Base-by-base conservation (phyloP, 345 rosid species). In the Erysimum cheiranthoides region DNA sequence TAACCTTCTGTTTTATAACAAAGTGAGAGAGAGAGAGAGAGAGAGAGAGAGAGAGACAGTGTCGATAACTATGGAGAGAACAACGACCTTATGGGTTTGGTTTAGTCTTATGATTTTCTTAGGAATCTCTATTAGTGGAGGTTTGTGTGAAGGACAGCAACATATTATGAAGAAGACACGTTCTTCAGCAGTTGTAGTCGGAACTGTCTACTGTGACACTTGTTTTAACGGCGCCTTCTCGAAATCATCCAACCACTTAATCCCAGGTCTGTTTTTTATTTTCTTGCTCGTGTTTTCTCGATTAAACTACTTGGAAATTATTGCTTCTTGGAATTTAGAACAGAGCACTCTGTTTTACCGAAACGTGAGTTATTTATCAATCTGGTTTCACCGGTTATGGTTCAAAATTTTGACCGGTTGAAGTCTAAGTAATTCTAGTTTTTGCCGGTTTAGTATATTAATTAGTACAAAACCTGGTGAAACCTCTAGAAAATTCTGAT, bases 181-280 rank as follows among this genome's bases (percentile, higher is more conserved):
- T 72, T 85, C 85, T 62, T 80, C 91, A 58, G 87, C 97, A 0
- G 73, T 84, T 46, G 90, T 89, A 32, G 93, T 94, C 32, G 97
- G 98, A 35, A 89, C 93, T 64, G 97, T 92, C 45, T 90, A 83
- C 84, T 94, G 98, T 36, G 96, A 92, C 79, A 90, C 96, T 10
- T 92, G 98, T 78, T 89, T 90, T 83, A 89, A 73, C 10, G 51
- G 80, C 35, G 84, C 67, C 47, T 80, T 86, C 84, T 80, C 97
- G 0, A 85, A 71, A 81, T 47, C 76, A 53, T 52, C 59, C 52
- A 82, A 83, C 74, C 94, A 86, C 86, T 92, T 90, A 81, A 87
- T 90, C 84, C 77, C 93, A 86, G 96, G 97, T 94, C 59, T 45
- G 10, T 8, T 16, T 10, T 11, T 31, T 17, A 14, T 11, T 34